A percentile compares a stretch with the other conserved stretches of the same genome.
Evolutionary conservation across 345 rosid genomes (phyloP).

Genomic region (rapeseed (Brassica napus)): Da-Ae NC_063451.1:27303001-27303500

Average conservation of each 20-base stretch:
- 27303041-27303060: too few relatives aligned
- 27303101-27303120: too few relatives aligned
- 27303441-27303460: not conserved
- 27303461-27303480: conserved; percentile 24
- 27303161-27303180: too few relatives aligned
- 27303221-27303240: conserved; percentile 46
- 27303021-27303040: not conserved
- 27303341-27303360: conserved; percentile 81
- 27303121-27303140: too few relatives aligned
- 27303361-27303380: conserved; percentile 85
- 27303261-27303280: conserved; percentile 74
- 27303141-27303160: too few relatives aligned
- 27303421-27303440: conserved; percentile 38
- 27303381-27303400: conserved; percentile 97
- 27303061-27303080: too few relatives aligned
- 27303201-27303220: not conserved
- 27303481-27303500: conserved; percentile 23
- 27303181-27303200: too few relatives aligned
- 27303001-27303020: not conserved
- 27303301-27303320: conserved; percentile 71
- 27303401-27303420: conserved; percentile 67
- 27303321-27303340: conserved; percentile 79
- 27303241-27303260: conserved; percentile 71
- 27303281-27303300: conserved; percentile 78
- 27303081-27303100: too few relatives aligned